phyloP scores from a whole-genome alignment of 2,329 filamentous ascomycete species.

The Mycosphaerella sp. region DNA sequence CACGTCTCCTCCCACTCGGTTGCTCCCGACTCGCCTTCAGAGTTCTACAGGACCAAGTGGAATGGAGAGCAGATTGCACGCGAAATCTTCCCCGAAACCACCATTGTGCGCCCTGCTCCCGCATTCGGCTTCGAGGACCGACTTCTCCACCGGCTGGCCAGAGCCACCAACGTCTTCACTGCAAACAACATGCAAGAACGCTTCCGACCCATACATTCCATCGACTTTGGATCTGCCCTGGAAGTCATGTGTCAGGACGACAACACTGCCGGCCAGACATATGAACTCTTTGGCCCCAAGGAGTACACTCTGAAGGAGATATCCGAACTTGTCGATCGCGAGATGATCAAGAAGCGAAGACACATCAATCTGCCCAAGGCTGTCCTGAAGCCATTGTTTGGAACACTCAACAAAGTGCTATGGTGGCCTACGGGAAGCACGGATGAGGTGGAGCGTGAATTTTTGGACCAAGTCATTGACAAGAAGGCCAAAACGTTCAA shows the following conservation, averaged over 20 bases:
- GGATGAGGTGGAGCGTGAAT: slow-evolving; percentile 86
- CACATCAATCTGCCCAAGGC: slow-evolving; percentile 87
- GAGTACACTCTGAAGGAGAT: slow-evolving; percentile 88
- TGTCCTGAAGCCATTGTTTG: slow-evolving; percentile 67
- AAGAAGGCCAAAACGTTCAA: slow-evolving; percentile 88
- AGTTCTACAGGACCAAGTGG: slow-evolving; percentile 89
- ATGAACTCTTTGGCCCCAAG: slow-evolving; percentile 87
- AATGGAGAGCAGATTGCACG: slow-evolving; percentile 76
- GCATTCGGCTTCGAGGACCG: slow-evolving; percentile 94
- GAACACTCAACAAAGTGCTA: slow-evolving; percentile 68
- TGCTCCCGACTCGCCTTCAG: slow-evolving; percentile 67
- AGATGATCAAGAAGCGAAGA: slow-evolving; percentile 82
- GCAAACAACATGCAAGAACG: slow-evolving; percentile 90
- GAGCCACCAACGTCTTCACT: slow-evolving; percentile 73
- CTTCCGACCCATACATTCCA: slow-evolving; percentile 85
- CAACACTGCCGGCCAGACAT: slow-evolving; percentile 81
- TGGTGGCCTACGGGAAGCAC: slow-evolving; percentile 84
- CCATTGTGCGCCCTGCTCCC: slow-evolving; percentile 87
- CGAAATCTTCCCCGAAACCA: slow-evolving; percentile 91
- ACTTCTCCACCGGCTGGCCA: slow-evolving; percentile 78
- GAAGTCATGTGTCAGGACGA: slow-evolving; percentile 90
- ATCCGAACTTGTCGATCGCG: slow-evolving; percentile 76
- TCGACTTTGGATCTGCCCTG: slow-evolving; percentile 82
- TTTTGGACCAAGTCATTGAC: slow-evolving; percentile 88
- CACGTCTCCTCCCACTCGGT: slow-evolving; percentile 96